Base-by-base conservation (phyloP, 768 basidiomycete species). In the Russula brevipes region DNA sequence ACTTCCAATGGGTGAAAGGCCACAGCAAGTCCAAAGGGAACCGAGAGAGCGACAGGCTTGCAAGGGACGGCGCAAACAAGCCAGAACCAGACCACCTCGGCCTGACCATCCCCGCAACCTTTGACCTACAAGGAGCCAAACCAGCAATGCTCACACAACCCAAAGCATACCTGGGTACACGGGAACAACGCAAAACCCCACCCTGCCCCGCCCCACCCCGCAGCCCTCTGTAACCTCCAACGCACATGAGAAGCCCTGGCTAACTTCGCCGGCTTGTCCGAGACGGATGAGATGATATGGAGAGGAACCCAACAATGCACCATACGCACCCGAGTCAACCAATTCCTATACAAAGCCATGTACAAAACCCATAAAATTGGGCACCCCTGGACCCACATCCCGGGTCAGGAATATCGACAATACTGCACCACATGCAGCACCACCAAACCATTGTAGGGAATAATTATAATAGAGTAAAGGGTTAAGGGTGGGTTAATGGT, bases 281-380 rank as follows among this genome's bases (percentile, higher is more conserved):
- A 59, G 10, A 53, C 42, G 0, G 2, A n/a, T 1, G 2, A 1
- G 2, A 8, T 33, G 3, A 33, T 53, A 0, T 59, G 59, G 59
- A 5, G 1, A 1, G 10, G 30, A 3, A 17, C 31, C 1, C 0
- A 14, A 2, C 30, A 24, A 1, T 0, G 0, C 0, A 1, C n/a
- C 0, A 7, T 59, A 0, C 5, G 33, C 1, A 6, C 5, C 1
- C n/a, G 5, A 7, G 17, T 59, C 0, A 16, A 35, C 4, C 59
- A 53, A 33, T 59, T 59, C 42, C 31, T 59, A 0, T 52, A 16
- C 33, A 59, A 52, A 17, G 5, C 51, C 0, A 36, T 53, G 12
- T 51, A 59, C 14, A 16, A 10, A 5, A 16, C 41, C 0, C 16
- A 42, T 1, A 52, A 19, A 17, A 36, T 53, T 1, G 51, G 59